Conservation (phyloP, 2,329 filamentous ascomycete species). For the Colletotrichum costaricense region DNA sequence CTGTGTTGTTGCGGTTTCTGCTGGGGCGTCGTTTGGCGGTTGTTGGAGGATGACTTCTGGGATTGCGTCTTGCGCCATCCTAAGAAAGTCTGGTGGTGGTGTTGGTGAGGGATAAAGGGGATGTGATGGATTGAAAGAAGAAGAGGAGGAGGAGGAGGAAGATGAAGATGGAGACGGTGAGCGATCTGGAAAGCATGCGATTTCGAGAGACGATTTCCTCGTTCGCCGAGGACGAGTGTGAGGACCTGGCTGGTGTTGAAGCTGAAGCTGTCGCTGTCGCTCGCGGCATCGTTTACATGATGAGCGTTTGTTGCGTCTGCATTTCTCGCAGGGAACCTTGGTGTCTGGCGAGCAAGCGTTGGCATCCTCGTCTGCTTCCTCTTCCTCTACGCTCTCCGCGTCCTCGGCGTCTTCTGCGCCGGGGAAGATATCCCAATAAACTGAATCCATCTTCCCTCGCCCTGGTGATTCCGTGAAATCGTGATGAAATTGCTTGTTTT, state of each 20-base stretch:
- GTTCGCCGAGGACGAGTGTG: not conserved
- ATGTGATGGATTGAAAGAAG: not conserved
- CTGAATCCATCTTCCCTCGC: conserved; percentile 5
- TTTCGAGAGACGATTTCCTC: conserved; percentile 1
- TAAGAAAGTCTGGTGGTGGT: no score
- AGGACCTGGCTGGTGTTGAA: not conserved
- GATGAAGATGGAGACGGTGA: no score
- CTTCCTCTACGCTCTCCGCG: not conserved
- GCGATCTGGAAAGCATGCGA: not conserved
- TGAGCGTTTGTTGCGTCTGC: not conserved
- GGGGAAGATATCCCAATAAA: conserved; percentile 4
- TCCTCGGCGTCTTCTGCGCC: not conserved
- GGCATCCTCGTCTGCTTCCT: not conserved
- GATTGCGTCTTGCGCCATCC: not conserved
- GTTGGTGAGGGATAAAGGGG: not conserved
- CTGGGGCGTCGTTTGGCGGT: not conserved
- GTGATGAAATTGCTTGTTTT: no score
- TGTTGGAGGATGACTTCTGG: conserved; percentile 11
- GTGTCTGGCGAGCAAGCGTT: not conserved
- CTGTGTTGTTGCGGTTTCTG: not conserved
- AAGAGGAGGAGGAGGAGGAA: not conserved
- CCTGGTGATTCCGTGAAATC: not conserved
- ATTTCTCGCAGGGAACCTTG: not conserved
- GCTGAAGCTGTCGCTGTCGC: not conserved
- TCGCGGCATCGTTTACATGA: conserved; percentile 6